Evolutionary conservation across 345 rosid species (phyloP).

Genomic region (Durio zibethinus): DNA sequence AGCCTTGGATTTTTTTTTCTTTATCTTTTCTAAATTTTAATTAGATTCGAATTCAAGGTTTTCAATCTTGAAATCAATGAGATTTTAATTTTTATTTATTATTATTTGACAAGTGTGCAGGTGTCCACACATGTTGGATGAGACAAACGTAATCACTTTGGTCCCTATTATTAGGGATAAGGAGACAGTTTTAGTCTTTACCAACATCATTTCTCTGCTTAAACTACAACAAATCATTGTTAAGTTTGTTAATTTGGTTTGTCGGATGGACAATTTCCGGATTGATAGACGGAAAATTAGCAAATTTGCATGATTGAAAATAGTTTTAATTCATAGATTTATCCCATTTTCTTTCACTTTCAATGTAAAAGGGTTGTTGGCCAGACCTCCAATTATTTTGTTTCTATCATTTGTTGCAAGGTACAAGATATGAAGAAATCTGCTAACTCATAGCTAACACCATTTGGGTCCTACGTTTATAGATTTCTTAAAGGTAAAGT

Average conservation of each 20-base stretch:
- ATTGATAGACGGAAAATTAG: not conserved
- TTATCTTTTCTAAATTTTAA: no score
- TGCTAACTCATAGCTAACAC: no score
- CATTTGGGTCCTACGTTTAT: no score
- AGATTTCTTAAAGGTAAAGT: no score
- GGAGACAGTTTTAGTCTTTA: not conserved
- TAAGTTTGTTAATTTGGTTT: not conserved
- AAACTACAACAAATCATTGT: not conserved
- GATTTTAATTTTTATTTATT: no score
- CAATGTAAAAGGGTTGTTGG: not conserved
- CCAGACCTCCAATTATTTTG: not conserved
- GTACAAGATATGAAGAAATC: no score
- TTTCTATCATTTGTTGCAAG: no score
- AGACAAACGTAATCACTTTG: not conserved
- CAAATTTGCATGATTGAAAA: not conserved
- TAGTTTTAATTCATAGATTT: not conserved
- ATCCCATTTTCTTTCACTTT: not conserved
- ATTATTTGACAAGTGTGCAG: not conserved
- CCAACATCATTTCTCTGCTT: not conserved
- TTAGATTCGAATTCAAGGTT: no score
- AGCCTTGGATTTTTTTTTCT: no score
- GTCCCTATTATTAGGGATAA: not conserved
- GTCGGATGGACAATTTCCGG: not conserved
- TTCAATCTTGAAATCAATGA: no score
- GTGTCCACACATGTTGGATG: not conserved